Conservation (phyloP, 2,329 filamentous ascomycete species). For the Hymenoscyphus linearis region DNA sequence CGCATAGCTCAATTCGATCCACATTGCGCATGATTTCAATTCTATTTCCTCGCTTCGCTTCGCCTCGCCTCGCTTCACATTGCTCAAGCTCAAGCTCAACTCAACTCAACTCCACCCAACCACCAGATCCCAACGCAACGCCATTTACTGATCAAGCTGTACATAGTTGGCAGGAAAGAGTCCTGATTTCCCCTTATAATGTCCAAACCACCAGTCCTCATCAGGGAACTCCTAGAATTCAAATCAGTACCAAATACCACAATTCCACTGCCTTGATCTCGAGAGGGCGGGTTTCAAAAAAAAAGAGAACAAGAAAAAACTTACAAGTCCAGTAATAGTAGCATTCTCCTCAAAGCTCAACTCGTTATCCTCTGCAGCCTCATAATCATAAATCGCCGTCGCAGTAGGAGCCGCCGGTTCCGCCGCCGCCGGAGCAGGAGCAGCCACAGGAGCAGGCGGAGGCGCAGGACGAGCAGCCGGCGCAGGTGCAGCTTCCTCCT, state of each 20-base stretch:
- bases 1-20: no score
- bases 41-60: no score
- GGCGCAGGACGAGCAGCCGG: constrained; percentile 26
- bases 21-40: no score
- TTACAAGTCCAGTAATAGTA: constrained; percentile 70
- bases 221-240: constrained; percentile 80
- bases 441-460: constrained; percentile 37
- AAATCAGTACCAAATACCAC: constrained; percentile 1
- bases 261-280: no score
- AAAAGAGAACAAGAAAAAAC: constrained; percentile 31
- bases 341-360: constrained; percentile 85
- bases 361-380: constrained; percentile 91
- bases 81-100: no score
- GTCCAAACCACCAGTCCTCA: constrained; percentile 97
- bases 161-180: constrained; percentile 79
- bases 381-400: constrained; percentile 89
- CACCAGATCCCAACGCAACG: no score
- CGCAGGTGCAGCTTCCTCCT: constrained; percentile 27
- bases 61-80: no score
- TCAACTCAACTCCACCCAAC: no score
- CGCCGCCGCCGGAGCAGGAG: constrained; percentile 35
- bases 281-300: no score
- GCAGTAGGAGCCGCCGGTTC: constrained; percentile 56
- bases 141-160: constrained; percentile 39
- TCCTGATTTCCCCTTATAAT: constrained; percentile 72